Evolutionary conservation across 345 rosid genomes (phyloP), one percentile per base, ranked within the genome.

Genomic region (Mangifera indica): DNA sequence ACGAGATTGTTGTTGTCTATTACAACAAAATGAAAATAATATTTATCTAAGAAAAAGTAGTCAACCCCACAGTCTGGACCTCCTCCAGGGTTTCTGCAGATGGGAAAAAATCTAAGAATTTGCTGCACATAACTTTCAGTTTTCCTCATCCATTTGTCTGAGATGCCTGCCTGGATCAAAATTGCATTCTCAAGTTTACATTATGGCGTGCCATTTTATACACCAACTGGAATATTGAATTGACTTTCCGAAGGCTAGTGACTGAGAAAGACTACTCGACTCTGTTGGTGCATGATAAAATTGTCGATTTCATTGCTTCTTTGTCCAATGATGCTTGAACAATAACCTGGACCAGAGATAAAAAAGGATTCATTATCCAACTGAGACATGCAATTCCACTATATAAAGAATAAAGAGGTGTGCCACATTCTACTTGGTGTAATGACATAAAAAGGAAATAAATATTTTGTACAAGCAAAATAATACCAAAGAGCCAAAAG

Each of bases 271-370:
- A 65, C 83, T 87, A 89, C 68, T 85, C 83, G 66, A 87, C 93
- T 78, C 87, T 89, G 70, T 81, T 90, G 69, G 98, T 81, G 86
- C 98, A 90, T 6, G 85, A 81, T 72, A 85, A 79, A 66, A 94
- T 90, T 72, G 88, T 79, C 5, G 93, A 84, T 81, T 91, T 90
- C 93, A 94, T 94, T 72, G 87, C 89, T 81, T 89, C 95, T 77
- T 87, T 87, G 73, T 79, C 87, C 82, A 92, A 74, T 10, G 86
- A 83, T 62, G 98, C 81, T 75, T 89, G 82, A 57, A 94, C 94
- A 74, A 89, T 89, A 40, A 94, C 81, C 98, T 94, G 87, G 87
- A 79, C 62, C 52, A 51, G 32, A 29, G 3, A 59, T 74, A 20
- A 60, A 52, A 61, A 1, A 61, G 42, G n/a, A 51, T 5, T 54